These are phyloP conservation scores for Paramyrothecium roridum DNA, from an alignment of 2,329 filamentous ascomycete genomes.

Conservation along the genomic window DNA sequence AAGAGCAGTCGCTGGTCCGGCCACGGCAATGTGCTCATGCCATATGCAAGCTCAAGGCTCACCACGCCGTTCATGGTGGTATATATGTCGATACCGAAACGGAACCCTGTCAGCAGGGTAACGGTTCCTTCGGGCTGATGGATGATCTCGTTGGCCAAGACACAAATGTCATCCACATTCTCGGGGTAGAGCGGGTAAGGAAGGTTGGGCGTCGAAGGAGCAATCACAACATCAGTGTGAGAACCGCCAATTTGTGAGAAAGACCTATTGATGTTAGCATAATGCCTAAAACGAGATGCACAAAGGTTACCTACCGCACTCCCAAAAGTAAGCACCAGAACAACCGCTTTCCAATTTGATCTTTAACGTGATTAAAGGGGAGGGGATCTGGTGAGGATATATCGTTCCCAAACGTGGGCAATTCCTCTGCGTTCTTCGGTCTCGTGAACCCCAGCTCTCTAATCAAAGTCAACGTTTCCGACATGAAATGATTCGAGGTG, in stretches of 20 bases:
- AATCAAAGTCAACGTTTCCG: conserved; percentile 68
- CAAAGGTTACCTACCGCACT: conserved; percentile 48
- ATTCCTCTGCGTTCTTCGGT: conserved; percentile 39
- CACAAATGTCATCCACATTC: conserved; percentile 81
- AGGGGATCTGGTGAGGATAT: conserved; percentile 34
- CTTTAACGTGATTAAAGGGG: conserved; percentile 65
- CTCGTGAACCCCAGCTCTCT: conserved; percentile 65
- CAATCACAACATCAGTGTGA: conserved; percentile 69
- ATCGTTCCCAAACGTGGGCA: conserved; percentile 37
- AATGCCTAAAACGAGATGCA: too few relatives aligned
- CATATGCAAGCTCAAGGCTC: conserved; percentile 79
- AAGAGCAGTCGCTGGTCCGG: conserved; percentile 72
- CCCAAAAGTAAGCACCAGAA: conserved; percentile 83
- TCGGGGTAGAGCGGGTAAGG: conserved; percentile 76
- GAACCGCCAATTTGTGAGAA: conserved; percentile 74
- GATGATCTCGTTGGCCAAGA: conserved; percentile 68
- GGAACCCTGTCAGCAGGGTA: conserved; percentile 76
- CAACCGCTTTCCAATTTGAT: conserved; percentile 72
- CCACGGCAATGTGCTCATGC: conserved; percentile 74
- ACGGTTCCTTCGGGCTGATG: conserved; percentile 65
- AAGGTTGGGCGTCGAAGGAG: conserved; percentile 71
- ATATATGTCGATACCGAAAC: conserved; percentile 74
- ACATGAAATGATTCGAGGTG: conserved; percentile 66
- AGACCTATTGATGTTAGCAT: conserved; percentile 45
- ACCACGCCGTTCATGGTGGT: conserved; percentile 75